Conservation (phyloP, 148 eudicot genomes). For the Chenopodium suecicum region DNA sequence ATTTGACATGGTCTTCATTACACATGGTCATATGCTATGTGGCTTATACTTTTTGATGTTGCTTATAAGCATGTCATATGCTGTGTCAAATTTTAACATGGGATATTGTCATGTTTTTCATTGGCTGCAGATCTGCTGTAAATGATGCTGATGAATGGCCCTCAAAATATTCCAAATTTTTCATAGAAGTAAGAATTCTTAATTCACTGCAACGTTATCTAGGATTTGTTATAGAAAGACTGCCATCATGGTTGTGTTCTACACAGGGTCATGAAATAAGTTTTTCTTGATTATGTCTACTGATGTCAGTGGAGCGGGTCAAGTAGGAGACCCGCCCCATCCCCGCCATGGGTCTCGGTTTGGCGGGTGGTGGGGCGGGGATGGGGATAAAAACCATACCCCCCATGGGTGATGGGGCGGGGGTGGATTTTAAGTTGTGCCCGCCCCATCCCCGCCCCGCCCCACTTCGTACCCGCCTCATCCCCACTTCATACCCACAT, state of each 20-base stretch:
- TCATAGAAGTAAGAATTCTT: slow-evolving; percentile 67
- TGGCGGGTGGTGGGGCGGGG: too few species aligned
- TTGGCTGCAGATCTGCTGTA: slow-evolving; percentile 74
- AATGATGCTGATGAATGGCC: slow-evolving; percentile 96
- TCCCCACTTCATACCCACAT: too few species aligned
- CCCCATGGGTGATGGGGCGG: too few species aligned
- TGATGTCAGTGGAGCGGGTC: too few species aligned
- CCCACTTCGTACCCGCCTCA: too few species aligned
- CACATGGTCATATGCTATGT: slow-evolving; percentile 1
- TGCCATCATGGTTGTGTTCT: neutral
- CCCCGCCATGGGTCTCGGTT: too few species aligned
- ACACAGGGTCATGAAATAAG: neutral
- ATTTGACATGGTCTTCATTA: neutral
- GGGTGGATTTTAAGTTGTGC: too few species aligned
- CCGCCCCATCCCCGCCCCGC: too few species aligned
- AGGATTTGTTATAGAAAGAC: neutral
- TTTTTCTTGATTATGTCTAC: neutral
- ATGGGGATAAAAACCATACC: too few species aligned
- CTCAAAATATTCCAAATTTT: slow-evolving; percentile 87
- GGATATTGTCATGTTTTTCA: neutral
- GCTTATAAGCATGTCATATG: neutral
- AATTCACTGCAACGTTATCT: neutral
- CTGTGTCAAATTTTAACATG: too few species aligned
- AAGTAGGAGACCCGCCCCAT: too few species aligned
- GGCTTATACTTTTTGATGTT: neutral